phyloP scores from a whole-genome alignment of 768 basidiomycete genomes.

The Paxillus ammoniavirescens region DNA sequence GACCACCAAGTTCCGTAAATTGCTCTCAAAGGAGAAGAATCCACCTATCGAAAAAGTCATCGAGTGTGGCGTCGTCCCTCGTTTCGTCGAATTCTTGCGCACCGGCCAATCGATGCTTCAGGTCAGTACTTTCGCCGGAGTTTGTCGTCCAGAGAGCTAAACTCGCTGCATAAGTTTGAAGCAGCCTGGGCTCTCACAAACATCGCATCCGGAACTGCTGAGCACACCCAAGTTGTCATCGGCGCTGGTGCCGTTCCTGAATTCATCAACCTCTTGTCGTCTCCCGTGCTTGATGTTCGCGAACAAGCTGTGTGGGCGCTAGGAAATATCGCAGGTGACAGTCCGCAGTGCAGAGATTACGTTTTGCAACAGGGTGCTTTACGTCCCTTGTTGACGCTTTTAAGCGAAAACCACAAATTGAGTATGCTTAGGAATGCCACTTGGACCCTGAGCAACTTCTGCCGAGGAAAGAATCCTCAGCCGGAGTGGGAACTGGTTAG shows the following conservation, averaged over 20 bases:
- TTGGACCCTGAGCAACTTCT: conserved; percentile 99
- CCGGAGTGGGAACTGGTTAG: conserved; percentile 96
- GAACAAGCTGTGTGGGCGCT: conserved; percentile 99
- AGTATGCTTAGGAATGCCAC: conserved; percentile 99
- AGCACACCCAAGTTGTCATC: conserved; percentile 98
- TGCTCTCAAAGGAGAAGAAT: conserved; percentile 99
- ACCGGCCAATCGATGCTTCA: conserved; percentile 82
- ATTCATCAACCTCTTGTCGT: conserved; percentile 95
- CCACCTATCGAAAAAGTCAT: conserved; percentile 99
- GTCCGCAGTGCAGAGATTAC: conserved; percentile 95
- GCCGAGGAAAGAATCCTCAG: conserved; percentile 96
- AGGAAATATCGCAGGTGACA: conserved; percentile 98
- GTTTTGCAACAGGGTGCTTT: conserved; percentile 93
- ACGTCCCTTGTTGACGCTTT: conserved; percentile 81
- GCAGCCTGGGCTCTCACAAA: conserved; percentile 98
- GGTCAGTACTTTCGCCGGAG: conserved; percentile 38
- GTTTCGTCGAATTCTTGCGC: conserved; percentile 93
- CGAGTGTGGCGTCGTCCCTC: conserved; percentile 94
- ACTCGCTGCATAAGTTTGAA: conserved; percentile 64
- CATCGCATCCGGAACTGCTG: conserved; percentile 96
- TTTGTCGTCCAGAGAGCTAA: conserved; percentile 9
- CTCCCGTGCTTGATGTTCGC: conserved; percentile 92
- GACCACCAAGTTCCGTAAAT: conserved; percentile 97
- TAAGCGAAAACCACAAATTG: conserved; percentile 97
- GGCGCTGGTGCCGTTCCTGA: conserved; percentile 91